Conservation (phyloP, 768 basidiomycete genomes). For the Mycena galericulata region DNA sequence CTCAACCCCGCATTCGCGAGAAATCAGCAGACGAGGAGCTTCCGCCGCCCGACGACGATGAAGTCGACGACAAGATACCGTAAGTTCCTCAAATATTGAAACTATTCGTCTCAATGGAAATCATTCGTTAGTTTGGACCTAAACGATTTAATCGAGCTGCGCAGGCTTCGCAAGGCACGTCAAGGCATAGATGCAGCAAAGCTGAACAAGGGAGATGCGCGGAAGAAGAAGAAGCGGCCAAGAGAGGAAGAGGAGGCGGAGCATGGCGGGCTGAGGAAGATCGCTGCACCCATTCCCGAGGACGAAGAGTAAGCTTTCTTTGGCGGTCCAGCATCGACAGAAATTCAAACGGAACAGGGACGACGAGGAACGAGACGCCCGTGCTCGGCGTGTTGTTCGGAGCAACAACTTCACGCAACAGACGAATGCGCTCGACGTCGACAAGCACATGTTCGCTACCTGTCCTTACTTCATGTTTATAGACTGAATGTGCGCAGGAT, state of each 20-base stretch:
- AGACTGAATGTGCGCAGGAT: slow-evolving; percentile 68
- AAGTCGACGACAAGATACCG: slow-evolving; percentile 58
- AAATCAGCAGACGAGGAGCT: slow-evolving; percentile 54
- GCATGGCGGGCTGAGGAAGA: slow-evolving; percentile 68
- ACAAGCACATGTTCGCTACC: slow-evolving; percentile 92
- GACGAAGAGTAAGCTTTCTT: slow-evolving; percentile 69
- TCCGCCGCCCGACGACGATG: slow-evolving; percentile 55
- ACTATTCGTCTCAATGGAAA: background rate
- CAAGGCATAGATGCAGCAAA: slow-evolving; percentile 90
- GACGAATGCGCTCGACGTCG: slow-evolving; percentile 94
- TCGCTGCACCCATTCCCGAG: slow-evolving; percentile 52
- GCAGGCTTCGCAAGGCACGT: slow-evolving; percentile 77
- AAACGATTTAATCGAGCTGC: slow-evolving; percentile 74
- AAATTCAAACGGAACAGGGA: slow-evolving; percentile 54
- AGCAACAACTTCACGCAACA: slow-evolving; percentile 97
- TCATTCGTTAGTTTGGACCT: slow-evolving; percentile 17
- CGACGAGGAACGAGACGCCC: slow-evolving; percentile 74
- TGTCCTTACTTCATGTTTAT: background rate
- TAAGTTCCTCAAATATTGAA: slow-evolving; percentile 37
- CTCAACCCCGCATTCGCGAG: slow-evolving; percentile 69
- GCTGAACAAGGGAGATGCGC: slow-evolving; percentile 85
- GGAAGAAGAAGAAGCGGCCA: slow-evolving; percentile 73
- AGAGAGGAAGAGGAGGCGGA: slow-evolving; percentile 61
- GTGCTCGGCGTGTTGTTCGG: slow-evolving; percentile 79
- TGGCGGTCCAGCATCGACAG: background rate